phyloP scores from a whole-genome alignment of 2,329 filamentous ascomycete species.

The Chrysoporthe deuterocubensis region DNA sequence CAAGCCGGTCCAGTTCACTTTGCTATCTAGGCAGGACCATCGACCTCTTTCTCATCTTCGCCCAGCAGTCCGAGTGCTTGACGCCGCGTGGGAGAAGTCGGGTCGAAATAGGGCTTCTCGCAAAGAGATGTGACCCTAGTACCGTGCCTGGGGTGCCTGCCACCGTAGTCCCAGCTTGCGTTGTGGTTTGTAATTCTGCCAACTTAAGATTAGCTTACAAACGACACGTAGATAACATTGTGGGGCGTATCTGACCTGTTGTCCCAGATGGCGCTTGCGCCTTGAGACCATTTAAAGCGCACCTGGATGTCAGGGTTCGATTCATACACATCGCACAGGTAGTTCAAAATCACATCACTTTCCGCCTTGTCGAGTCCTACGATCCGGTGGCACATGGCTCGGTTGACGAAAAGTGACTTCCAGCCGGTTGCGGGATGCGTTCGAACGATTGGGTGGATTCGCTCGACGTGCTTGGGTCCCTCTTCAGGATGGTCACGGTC shows the following conservation, averaged over 20 bases:
- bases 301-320: slow-evolving; percentile 73
- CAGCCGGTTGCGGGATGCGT: slow-evolving; percentile 75
- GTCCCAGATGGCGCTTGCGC: slow-evolving; percentile 72
- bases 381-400: slow-evolving; percentile 69
- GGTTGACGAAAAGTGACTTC: slow-evolving; percentile 75
- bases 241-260: slow-evolving; percentile 54
- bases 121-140: slow-evolving; percentile 73
- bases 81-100: slow-evolving; percentile 66
- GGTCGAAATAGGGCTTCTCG: slow-evolving; percentile 72
- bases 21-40: slow-evolving; percentile 16
- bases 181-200: slow-evolving; percentile 72
- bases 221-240: too few species aligned
- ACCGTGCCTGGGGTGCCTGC: slow-evolving; percentile 68
- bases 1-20: too few species aligned
- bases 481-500: slow-evolving; percentile 64
- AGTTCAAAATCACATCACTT: slow-evolving; percentile 69
- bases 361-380: slow-evolving; percentile 71
- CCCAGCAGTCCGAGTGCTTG: slow-evolving; percentile 68
- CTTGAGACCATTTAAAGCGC: slow-evolving; percentile 71
- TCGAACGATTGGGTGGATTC: slow-evolving; percentile 69
- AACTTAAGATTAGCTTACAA: neutral
- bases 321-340: slow-evolving; percentile 71
- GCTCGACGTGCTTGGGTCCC: slow-evolving; percentile 69
- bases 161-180: slow-evolving; percentile 74
- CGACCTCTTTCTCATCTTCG: slow-evolving; percentile 50